These are phyloP conservation scores for Neurospora sp. DNA, from an alignment of 495 filamentous ascomycete species.

Conservation along the genomic window DNA sequence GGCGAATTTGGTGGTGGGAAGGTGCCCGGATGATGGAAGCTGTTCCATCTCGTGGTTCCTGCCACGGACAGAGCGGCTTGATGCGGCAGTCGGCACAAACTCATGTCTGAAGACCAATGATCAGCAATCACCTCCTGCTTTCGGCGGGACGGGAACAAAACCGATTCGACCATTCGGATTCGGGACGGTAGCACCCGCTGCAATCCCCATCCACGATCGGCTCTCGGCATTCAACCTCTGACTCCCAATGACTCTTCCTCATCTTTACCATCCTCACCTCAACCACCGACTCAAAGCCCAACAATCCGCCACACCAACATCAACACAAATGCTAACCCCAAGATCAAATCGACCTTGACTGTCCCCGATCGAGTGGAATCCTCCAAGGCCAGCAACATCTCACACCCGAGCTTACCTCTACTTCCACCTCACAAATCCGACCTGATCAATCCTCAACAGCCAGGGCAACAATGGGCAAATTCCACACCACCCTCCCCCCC, in stretches of 20 bases:
- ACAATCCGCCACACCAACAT: too few species aligned
- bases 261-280: not conserved
- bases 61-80: not conserved
- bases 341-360: too few species aligned
- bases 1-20: too few species aligned
- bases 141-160: not conserved
- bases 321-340: too few species aligned
- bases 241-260: too few species aligned
- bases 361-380: too few species aligned
- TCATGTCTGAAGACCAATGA: not conserved
- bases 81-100: not conserved
- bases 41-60: not conserved
- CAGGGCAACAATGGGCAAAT: constrained; percentile 44
- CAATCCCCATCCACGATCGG: not conserved
- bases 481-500: constrained; percentile 50
- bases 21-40: too few species aligned
- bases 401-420: too few species aligned
- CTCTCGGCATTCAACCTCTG: not conserved
- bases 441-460: too few species aligned
- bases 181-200: not conserved
- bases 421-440: too few species aligned
- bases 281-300: not conserved
- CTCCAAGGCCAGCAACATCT: too few species aligned
- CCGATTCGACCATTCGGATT: not conserved
- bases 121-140: not conserved